These are phyloP conservation scores for Chaetoceros muelleri DNA, from an alignment of 108 stramenopile genomes.

Conservation along the genomic window DNA sequence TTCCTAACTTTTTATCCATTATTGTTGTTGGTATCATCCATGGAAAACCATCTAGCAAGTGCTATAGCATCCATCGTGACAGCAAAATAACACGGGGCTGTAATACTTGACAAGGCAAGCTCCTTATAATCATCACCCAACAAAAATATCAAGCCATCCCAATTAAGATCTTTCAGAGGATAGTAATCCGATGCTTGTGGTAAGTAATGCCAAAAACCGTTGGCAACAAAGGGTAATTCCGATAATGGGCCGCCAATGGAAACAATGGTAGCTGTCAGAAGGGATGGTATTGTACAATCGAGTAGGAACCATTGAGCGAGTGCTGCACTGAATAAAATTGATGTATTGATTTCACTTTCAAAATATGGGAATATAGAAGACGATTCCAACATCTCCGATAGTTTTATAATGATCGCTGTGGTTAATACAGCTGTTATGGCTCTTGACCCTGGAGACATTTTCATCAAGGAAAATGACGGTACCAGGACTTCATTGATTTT, in stretches of 20 bases:
- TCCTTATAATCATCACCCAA: conserved; percentile 35
- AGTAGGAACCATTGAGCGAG: conserved; percentile 52
- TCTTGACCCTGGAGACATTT: not conserved
- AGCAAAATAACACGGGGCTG: conserved; percentile 77
- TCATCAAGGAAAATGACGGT: too few relatives aligned
- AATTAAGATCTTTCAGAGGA: conserved; percentile 26
- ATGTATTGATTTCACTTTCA: conserved; percentile 22
- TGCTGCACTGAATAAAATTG: conserved; percentile 37
- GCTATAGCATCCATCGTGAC: conserved; percentile 82
- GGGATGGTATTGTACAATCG: conserved; percentile 43
- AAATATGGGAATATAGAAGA: not conserved
- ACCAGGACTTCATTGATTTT: too few relatives aligned
- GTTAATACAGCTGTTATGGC: conserved; percentile 55
- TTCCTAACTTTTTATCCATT: too few relatives aligned
- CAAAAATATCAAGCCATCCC: conserved; percentile 6
- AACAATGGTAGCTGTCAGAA: conserved; percentile 48
- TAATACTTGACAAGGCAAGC: conserved; percentile 66
- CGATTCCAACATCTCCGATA: conserved; percentile 58
- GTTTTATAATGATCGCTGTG: conserved; percentile 69
- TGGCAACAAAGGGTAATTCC: conserved; percentile 72
- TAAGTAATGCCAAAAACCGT: conserved; percentile 63
- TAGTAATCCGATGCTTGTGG: conserved; percentile 47
- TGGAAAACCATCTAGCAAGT: conserved; percentile 60
- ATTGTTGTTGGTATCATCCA: too few relatives aligned
- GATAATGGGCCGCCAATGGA: conserved; percentile 62